These are phyloP conservation scores for Neocucurbitaria cava DNA, from an alignment of 2,329 filamentous ascomycete genomes.

Conservation along the genomic window DNA sequence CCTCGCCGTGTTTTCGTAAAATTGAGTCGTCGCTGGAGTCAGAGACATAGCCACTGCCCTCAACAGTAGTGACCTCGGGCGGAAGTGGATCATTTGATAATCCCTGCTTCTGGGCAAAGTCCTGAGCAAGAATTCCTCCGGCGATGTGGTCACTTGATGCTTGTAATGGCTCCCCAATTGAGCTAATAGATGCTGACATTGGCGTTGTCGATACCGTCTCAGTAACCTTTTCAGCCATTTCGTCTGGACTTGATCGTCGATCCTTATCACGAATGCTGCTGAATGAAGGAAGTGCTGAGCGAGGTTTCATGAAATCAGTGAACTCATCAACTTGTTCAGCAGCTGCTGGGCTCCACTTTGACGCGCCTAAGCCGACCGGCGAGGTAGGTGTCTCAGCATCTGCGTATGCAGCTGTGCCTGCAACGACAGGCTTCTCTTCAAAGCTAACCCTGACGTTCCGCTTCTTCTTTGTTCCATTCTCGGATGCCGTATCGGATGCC, in stretches of 20 bases:
- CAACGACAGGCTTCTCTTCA: constrained; percentile 68
- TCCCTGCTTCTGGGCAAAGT: constrained; percentile 56
- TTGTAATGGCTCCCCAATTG: constrained; percentile 51
- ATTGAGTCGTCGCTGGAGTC: constrained; percentile 55
- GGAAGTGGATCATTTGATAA: constrained; percentile 67
- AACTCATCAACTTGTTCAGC: constrained; percentile 66
- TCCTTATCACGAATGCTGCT: constrained; percentile 75
- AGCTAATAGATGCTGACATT: constrained; percentile 42
- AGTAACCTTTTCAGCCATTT: constrained; percentile 61
- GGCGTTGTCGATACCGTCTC: constrained; percentile 50
- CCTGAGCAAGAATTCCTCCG: constrained; percentile 63
- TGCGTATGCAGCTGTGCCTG: constrained; percentile 54
- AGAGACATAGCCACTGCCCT: constrained; percentile 69
- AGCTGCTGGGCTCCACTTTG: constrained; percentile 53
- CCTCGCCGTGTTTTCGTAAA: constrained; percentile 17
- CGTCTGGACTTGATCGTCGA: constrained; percentile 52
- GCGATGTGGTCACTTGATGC: constrained; percentile 67
- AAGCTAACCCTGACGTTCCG: constrained; percentile 80
- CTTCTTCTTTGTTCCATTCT: constrained; percentile 51
- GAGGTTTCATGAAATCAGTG: constrained; percentile 72
- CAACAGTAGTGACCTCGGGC: constrained; percentile 73
- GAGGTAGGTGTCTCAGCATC: constrained; percentile 27
- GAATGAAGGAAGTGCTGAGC: constrained; percentile 75
- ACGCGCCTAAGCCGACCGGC: constrained; percentile 31
- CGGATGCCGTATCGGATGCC: constrained; percentile 63